A percentile compares a stretch with the other conserved stretches of the same genome.
Conservation (phyloP, 306 rosid species). For the Prunus campanulata region DNA sequence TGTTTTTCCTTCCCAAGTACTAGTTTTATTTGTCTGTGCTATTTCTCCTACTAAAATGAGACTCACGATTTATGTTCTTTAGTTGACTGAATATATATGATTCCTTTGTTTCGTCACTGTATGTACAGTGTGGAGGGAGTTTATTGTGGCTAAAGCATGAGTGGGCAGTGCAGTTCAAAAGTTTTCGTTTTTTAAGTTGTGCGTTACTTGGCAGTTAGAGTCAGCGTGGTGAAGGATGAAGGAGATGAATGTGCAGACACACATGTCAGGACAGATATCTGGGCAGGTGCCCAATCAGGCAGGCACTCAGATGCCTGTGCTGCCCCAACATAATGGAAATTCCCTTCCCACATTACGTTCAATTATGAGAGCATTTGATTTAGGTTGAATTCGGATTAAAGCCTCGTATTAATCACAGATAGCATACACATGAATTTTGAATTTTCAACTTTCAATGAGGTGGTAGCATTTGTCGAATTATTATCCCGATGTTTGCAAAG, state of each 20-base stretch:
- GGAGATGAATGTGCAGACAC: conserved; percentile 71
- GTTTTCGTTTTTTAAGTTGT: conserved; percentile 32
- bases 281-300: conserved; percentile 76
- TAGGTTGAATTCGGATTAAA: too few relatives aligned
- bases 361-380: too few relatives aligned
- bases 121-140: conserved; percentile 8
- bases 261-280: conserved; percentile 59
- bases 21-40: neutral
- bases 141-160: conserved; percentile 22
- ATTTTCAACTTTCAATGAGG: too few relatives aligned
- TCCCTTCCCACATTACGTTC: conserved; percentile 26
- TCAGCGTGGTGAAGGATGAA: conserved; percentile 26
- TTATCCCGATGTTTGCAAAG: too few relatives aligned
- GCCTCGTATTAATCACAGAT: too few relatives aligned
- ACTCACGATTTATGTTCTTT: neutral
- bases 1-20: neutral
- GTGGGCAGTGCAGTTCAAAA: conserved; percentile 18
- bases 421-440: too few relatives aligned
- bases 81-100: neutral
- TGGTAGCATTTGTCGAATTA: too few relatives aligned
- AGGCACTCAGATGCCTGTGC: conserved; percentile 58
- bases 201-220: conserved; percentile 30
- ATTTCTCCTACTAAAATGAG: neutral
- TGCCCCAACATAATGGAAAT: conserved; percentile 56
- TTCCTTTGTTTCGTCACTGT: neutral